Base-by-base conservation (phyloP, 2,329 filamentous ascomycete genomes). In the Capronia coronata region DNA sequence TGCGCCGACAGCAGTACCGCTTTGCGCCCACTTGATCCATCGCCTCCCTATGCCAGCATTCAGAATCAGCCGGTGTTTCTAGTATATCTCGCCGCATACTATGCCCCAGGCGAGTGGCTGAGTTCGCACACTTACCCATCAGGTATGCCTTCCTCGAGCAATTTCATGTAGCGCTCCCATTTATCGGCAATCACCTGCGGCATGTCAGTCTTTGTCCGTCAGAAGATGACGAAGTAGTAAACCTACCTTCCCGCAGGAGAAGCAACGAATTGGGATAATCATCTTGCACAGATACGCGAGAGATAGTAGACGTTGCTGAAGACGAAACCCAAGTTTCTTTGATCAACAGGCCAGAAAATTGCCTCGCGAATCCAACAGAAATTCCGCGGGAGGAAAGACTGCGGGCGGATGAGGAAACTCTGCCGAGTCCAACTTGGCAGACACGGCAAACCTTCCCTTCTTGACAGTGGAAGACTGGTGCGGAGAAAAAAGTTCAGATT, bases 251-350 rank as follows among this genome's bases (percentile, higher is more conserved):
- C 93, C 93, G 71, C 93, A 98, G 51, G 93, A 97, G 73, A 98
- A 98, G 75, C 93, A 98, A 61, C 93, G 88, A 59, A 98, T 87
- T 2, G 93, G 93, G 61, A 98, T 97, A 71, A 98, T 98, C 93
- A 98, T 98, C 49, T 72, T 85, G 73, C 38, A 22, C 60, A 10
- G 16, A 38, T 22, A 19, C 4, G 16, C 19, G 5, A 11, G 4
- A 38, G 4, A 19, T 14, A 38, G 35, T 19, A 38, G 3, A n/a
- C 29, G 29, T 9, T 9, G 13, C 14, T 5, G 34, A 19, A 18
- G 11, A 18, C 7, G 29, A 32, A 9, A n/a, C 29, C 7, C 19
- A 16, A 37, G 34, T 18, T n/a, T 37, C 34, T 19, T 16, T 18
- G 34, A 19, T 23, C 38, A 39, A 48, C n/a, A 18, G 34, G 39